A percentile compares a stretch with the other conserved stretches of the same genome.
Conservation (phyloP, 148 eudicot species). For the Polygonum maritimum region DNA sequence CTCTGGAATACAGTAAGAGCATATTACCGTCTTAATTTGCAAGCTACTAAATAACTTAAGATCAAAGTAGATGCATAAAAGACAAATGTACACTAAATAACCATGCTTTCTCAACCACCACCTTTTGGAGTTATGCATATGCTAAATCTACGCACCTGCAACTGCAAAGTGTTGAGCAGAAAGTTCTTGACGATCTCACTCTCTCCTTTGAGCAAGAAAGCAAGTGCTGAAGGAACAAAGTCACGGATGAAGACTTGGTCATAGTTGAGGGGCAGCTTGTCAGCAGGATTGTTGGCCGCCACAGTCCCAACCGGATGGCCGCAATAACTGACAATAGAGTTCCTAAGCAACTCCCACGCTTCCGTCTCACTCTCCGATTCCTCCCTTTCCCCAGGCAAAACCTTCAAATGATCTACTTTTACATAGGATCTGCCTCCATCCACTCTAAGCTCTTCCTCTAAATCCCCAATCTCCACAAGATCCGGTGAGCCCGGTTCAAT, state of each 20-base stretch:
- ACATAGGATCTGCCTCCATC: not conserved
- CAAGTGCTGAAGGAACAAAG: slow-evolving; percentile 83
- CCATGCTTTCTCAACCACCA: not conserved
- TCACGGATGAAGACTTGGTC: slow-evolving; percentile 89
- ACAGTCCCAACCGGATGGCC: slow-evolving; percentile 80
- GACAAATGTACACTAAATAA: not conserved
- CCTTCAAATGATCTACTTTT: slow-evolving; percentile 19
- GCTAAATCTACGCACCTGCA: slow-evolving; percentile 44
- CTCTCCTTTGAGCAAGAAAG: slow-evolving; percentile 87
- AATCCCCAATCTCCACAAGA: slow-evolving; percentile 12
- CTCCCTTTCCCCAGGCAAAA: slow-evolving; percentile 21
- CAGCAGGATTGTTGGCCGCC: slow-evolving; percentile 68
- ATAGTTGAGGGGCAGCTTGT: slow-evolving; percentile 50
- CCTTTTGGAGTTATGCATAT: not conserved
- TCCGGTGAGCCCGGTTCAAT: slow-evolving; percentile 20
- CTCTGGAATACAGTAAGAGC: not conserved
- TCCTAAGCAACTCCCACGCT: slow-evolving; percentile 71
- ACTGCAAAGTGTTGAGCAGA: slow-evolving; percentile 76
- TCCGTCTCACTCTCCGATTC: slow-evolving; percentile 53
- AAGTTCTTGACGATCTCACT: slow-evolving; percentile 77
- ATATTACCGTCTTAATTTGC: not conserved
- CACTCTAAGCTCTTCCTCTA: slow-evolving; percentile 16
- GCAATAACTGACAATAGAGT: slow-evolving; percentile 62
- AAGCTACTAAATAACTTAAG: not conserved
- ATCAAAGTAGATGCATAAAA: not conserved